Conservation (phyloP, 805 yeast species). For the Candida cerambycidarum region DNA sequence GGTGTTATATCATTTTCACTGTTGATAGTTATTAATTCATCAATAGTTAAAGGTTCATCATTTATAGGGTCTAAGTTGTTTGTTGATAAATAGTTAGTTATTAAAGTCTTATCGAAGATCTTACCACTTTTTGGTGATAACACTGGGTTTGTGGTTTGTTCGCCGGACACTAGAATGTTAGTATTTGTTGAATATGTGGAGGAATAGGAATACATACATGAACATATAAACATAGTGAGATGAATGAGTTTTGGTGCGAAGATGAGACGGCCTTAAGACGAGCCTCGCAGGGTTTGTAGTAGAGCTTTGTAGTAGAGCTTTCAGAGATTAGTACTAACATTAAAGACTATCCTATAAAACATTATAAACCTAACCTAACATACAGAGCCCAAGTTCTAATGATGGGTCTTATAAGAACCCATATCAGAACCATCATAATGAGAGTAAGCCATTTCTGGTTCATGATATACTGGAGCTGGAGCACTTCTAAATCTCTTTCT, state of each 20-base stretch:
- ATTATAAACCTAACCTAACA: conserved; percentile 7
- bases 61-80: conserved; percentile 75
- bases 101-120: conserved; percentile 63
- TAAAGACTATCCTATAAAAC: neutral
- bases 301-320: too few relatives aligned
- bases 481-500: conserved; percentile 27
- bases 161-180: conserved; percentile 59
- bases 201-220: conserved; percentile 17
- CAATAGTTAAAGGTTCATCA: conserved; percentile 55
- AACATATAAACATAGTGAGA: conserved; percentile 17
- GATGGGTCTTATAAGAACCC: conserved; percentile 10
- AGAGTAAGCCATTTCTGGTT: conserved; percentile 26
- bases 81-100: conserved; percentile 61
- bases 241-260: neutral
- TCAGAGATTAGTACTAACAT: too few relatives aligned
- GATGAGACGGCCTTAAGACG: too few relatives aligned
- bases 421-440: conserved; percentile 11
- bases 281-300: too few relatives aligned
- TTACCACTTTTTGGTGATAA: conserved; percentile 69
- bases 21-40: conserved; percentile 53
- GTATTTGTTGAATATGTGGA: conserved; percentile 5
- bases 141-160: conserved; percentile 68
- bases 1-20: conserved; percentile 25
- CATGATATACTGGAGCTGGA: conserved; percentile 10
- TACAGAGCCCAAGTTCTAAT: neutral